Percentiles rank a stretch among this genome's conserved stretches.
These are phyloP conservation scores for Pseudopyricularia javanii DNA, from an alignment of 2,329 filamentous ascomycete genomes.

Conservation along the genomic window DNA sequence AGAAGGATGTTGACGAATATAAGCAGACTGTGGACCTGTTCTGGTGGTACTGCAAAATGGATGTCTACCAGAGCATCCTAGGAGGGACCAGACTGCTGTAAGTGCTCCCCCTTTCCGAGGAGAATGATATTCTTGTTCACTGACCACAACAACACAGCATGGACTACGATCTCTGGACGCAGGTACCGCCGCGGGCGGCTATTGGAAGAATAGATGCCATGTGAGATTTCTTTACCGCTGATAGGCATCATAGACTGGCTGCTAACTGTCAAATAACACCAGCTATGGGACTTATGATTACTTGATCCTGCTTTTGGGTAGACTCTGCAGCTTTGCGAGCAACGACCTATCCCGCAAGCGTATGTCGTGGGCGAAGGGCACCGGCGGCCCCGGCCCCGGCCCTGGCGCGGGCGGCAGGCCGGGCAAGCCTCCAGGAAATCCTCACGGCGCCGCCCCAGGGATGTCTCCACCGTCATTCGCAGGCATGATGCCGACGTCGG, in stretches of 20 bases:
- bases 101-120: constrained; percentile 22
- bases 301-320: constrained; percentile 66
- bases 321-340: constrained; percentile 66
- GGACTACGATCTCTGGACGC: constrained; percentile 69
- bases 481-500: constrained; percentile 42
- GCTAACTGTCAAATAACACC: constrained; percentile 13
- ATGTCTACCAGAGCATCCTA: constrained; percentile 79
- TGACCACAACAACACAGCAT: constrained; percentile 38
- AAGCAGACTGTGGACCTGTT: constrained; percentile 76
- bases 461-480: constrained; percentile 34
- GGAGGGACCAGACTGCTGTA: constrained; percentile 79
- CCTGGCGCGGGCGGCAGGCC: constrained; percentile 13
- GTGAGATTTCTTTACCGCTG: constrained; percentile 26
- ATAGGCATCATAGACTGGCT: background rate
- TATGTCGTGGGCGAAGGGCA: constrained; percentile 47
- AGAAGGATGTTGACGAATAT: constrained; percentile 64
- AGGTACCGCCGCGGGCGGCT: constrained; percentile 74
- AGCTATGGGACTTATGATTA: constrained; percentile 87
- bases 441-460: constrained; percentile 10
- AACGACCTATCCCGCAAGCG: constrained; percentile 71
- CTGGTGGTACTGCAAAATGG: constrained; percentile 96
- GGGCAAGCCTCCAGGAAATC: constrained; percentile 4
- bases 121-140: background rate
- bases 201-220: constrained; percentile 64
- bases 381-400: constrained; percentile 30